Conservation (phyloP, 768 basidiomycete species). For the Hypholoma fasciculare region DNA sequence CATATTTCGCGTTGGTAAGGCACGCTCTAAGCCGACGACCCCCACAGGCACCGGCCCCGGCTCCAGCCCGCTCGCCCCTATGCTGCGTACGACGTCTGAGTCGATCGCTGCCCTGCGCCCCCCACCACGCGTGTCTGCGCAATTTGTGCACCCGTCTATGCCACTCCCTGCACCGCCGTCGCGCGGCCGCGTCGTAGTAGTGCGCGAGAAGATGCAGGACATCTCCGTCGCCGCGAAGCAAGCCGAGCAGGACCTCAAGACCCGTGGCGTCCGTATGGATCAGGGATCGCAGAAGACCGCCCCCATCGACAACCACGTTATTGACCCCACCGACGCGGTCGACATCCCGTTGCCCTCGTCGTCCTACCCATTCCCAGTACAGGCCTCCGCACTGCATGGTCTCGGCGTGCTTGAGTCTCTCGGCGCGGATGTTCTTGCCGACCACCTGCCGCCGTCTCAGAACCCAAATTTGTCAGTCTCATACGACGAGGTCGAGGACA, state of each 20-base stretch:
- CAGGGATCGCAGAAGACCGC: slow-evolving; percentile 41
- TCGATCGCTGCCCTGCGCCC: slow-evolving; percentile 50
- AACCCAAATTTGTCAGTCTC: slow-evolving; percentile 60
- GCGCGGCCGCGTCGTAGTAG: slow-evolving; percentile 72
- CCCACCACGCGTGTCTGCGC: slow-evolving; percentile 33
- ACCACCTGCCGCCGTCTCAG: slow-evolving; percentile 63
- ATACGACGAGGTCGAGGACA: slow-evolving; percentile 54
- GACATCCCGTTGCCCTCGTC: slow-evolving; percentile 74
- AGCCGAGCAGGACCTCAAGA: slow-evolving; percentile 71
- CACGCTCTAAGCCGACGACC: slow-evolving; percentile 63
- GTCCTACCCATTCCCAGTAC: slow-evolving; percentile 71
- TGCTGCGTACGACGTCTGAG: slow-evolving; percentile 67
- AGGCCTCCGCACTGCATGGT: slow-evolving; percentile 72
- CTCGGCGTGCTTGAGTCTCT: slow-evolving; percentile 75
- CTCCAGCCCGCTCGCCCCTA: slow-evolving; percentile 41
- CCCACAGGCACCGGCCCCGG: slow-evolving; percentile 37
- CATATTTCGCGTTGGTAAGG: slow-evolving; percentile 67
- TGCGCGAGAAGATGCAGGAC: slow-evolving; percentile 80
- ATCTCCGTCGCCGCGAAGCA: slow-evolving; percentile 70
- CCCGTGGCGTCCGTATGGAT: slow-evolving; percentile 48
- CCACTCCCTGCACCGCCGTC: slow-evolving; percentile 26
- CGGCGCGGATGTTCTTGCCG: slow-evolving; percentile 74
- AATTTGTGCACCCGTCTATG: slow-evolving; percentile 35
- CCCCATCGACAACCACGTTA: slow-evolving; percentile 51
- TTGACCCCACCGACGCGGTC: slow-evolving; percentile 84